These are phyloP conservation scores for Punica granatum DNA, from an alignment of 345 rosid species.

Conservation along the genomic window DNA sequence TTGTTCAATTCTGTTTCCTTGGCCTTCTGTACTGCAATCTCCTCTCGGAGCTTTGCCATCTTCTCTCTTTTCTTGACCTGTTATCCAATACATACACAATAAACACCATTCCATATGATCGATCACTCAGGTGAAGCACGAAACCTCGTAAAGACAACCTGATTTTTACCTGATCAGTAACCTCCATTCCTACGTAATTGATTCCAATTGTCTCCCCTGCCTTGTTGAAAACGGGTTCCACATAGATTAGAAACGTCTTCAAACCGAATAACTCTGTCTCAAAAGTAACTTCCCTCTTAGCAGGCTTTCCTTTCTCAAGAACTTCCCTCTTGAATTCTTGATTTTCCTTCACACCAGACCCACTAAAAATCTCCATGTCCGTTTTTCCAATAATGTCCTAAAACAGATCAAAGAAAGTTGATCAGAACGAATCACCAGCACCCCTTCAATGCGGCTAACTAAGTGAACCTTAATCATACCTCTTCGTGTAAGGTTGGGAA, in stretches of 20 bases:
- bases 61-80: constrained; percentile 82
- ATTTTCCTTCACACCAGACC: constrained; percentile 88
- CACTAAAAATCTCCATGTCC: constrained; percentile 80
- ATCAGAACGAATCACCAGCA: neutral
- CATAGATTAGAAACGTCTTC: constrained; percentile 82
- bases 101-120: constrained; percentile 6
- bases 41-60: constrained; percentile 84
- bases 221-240: constrained; percentile 88
- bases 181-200: constrained; percentile 97
- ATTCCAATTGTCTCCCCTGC: constrained; percentile 80
- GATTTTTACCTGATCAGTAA: constrained; percentile 74
- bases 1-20: constrained; percentile 91
- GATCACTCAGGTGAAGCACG: neutral
- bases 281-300: constrained; percentile 88
- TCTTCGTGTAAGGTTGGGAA: constrained; percentile 75
- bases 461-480: constrained; percentile 25
- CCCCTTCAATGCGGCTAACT: neutral
- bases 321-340: constrained; percentile 94
- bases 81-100: constrained; percentile 12
- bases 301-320: constrained; percentile 75
- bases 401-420: constrained; percentile 4
- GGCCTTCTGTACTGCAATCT: constrained; percentile 92
- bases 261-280: constrained; percentile 78
- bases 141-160: neutral
- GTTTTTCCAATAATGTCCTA: constrained; percentile 93